Evolutionary conservation across 2,329 filamentous ascomycete species (phyloP).

Genomic region (Fusarium goolgardi): DNA sequence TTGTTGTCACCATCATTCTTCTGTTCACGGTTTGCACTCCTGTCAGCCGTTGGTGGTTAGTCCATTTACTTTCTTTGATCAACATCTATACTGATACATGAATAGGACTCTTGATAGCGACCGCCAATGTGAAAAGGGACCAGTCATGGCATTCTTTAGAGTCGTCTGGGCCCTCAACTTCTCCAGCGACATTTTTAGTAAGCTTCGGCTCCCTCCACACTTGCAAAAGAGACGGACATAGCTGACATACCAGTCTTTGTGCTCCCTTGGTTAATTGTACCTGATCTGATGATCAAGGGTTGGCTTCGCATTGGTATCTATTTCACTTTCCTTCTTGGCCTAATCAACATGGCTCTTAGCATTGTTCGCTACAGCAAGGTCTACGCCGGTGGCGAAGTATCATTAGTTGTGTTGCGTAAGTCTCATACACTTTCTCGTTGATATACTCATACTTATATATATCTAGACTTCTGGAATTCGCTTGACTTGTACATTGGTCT

Average conservation of each 20-base stretch:
- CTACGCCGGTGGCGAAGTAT: background rate
- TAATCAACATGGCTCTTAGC: conserved; percentile 23
- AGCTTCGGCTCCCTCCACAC: fast-evolving
- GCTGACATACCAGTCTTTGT: conserved; percentile 13
- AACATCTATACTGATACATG: fast-evolving
- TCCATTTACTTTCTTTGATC: background rate
- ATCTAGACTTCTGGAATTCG: conserved; percentile 15
- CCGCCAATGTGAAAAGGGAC: fast-evolving
- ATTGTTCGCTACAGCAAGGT: conserved; percentile 21
- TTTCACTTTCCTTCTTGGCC: conserved; percentile 25
- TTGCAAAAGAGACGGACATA: fast-evolving
- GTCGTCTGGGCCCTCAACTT: conserved; percentile 29
- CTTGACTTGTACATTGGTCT: conserved; percentile 26
- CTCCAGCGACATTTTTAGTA: conserved; percentile 24
- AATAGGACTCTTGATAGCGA: background rate
- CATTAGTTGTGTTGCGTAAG: conserved; percentile 5
- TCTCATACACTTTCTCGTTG: fast-evolving
- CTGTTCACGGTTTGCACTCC: conserved; percentile 21
- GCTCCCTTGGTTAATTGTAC: conserved; percentile 19
- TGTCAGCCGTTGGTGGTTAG: conserved; percentile 19
- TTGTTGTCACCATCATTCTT: background rate
- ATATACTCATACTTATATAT: background rate
- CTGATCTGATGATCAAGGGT: conserved; percentile 26
- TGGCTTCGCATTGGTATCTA: conserved; percentile 12
- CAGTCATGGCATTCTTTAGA: background rate